These are phyloP conservation scores for Tilletia caries DNA, from an alignment of 1,284 basidiomycete species.

Conservation along the genomic window DNA sequence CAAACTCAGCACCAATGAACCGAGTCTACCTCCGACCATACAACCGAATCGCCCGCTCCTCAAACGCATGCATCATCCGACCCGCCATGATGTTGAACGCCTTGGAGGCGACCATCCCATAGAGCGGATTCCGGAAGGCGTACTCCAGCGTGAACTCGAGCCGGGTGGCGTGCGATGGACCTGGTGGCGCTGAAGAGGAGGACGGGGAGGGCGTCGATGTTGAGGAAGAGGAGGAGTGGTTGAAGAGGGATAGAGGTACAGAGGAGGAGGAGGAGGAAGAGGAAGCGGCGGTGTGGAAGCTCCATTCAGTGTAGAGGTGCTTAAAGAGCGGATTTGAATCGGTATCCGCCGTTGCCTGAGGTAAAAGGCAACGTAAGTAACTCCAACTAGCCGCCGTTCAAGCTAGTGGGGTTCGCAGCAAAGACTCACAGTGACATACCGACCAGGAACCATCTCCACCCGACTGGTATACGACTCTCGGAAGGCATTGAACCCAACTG, in stretches of 20 bases:
- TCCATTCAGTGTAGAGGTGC: constrained; percentile 71
- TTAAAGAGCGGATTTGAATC: constrained; percentile 73
- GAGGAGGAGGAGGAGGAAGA: constrained; percentile 12
- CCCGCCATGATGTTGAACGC: constrained; percentile 83
- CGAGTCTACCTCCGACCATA: constrained; percentile 8
- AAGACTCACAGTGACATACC: constrained; percentile 70
- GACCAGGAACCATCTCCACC: constrained; percentile 73
- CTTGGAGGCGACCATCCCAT: constrained; percentile 73
- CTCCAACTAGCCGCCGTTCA: background rate
- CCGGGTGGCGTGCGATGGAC: background rate
- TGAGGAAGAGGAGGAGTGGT: background rate
- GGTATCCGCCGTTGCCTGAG: constrained; percentile 72
- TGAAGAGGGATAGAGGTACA: background rate
- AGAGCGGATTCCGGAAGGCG: constrained; percentile 79
- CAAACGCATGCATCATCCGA: constrained; percentile 88
- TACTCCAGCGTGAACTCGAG: constrained; percentile 63
- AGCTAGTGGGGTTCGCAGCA: constrained; percentile 20
- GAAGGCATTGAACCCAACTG: constrained; percentile 82
- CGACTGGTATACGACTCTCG: constrained; percentile 81
- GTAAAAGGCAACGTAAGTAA: constrained; percentile 11
- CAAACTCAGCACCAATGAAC: no score
- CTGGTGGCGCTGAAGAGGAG: background rate
- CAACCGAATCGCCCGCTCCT: constrained; percentile 67
- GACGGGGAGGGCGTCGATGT: background rate
- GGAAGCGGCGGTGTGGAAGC: constrained; percentile 30